These are phyloP conservation scores for Phaeoacremonium minimum DNA, from an alignment of 2,329 filamentous ascomycete genomes.

Conservation along the genomic window DNA sequence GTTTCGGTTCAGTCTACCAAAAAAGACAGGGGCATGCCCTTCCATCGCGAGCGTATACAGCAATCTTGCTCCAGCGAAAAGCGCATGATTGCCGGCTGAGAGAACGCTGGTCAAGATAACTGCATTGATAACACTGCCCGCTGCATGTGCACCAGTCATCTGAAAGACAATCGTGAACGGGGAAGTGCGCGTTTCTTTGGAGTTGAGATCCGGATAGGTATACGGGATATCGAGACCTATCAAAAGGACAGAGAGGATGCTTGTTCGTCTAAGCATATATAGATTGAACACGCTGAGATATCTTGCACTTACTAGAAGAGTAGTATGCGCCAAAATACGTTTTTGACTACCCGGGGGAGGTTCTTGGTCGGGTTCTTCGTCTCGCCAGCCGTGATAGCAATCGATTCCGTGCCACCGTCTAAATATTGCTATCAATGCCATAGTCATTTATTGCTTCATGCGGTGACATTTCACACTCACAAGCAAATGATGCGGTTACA, in stretches of 20 bases:
- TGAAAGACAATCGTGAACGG: slow-evolving; percentile 66
- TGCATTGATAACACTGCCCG: slow-evolving; percentile 56
- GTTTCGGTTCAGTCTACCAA: slow-evolving; percentile 44
- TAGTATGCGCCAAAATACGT: slow-evolving; percentile 61
- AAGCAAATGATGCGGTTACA: slow-evolving; percentile 59
- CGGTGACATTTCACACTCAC: too few species aligned
- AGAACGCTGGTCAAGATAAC: slow-evolving; percentile 56
- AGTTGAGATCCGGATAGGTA: slow-evolving; percentile 37
- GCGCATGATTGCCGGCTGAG: slow-evolving; percentile 54
- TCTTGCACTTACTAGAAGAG: slow-evolving; percentile 45
- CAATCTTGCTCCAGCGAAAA: slow-evolving; percentile 52
- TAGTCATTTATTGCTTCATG: too few species aligned
- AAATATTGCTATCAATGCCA: slow-evolving; percentile 6
- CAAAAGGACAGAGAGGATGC: slow-evolving; percentile 42
- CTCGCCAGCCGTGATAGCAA: slow-evolving; percentile 63
- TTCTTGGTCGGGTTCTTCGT: slow-evolving; percentile 58
- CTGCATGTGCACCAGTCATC: slow-evolving; percentile 47
- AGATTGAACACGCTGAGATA: too few species aligned
- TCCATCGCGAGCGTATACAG: slow-evolving; percentile 53
- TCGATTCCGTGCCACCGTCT: slow-evolving; percentile 56
- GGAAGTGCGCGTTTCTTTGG: slow-evolving; percentile 35
- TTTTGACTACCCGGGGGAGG: slow-evolving; percentile 59
- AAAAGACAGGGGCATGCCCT: slow-evolving; percentile 50
- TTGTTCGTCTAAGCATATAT: too few species aligned
- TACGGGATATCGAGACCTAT: slow-evolving; percentile 59